Conservation (phyloP, 768 basidiomycete species). For the Kwoniella shandongensis region DNA sequence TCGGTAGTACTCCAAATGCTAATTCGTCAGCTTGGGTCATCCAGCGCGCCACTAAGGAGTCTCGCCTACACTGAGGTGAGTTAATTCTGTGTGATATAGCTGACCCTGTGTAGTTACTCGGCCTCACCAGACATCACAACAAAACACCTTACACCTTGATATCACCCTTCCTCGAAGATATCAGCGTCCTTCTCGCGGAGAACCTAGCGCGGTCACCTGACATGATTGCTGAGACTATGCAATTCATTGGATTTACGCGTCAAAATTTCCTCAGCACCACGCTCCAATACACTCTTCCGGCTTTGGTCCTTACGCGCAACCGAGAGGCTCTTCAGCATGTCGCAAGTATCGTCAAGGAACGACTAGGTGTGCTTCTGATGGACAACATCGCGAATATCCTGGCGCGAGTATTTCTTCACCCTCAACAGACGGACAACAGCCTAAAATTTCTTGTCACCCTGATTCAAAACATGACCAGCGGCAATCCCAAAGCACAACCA, state of each 20-base stretch:
- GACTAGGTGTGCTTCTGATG: constrained; percentile 38
- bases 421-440: constrained; percentile 16
- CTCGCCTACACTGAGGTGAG: constrained; percentile 46
- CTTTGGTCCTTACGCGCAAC: constrained; percentile 33
- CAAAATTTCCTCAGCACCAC: constrained; percentile 45
- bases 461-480: constrained; percentile 25
- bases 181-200: constrained; percentile 40
- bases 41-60: constrained; percentile 30
- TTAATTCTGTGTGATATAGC: constrained; percentile 3
- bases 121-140: constrained; percentile 27
- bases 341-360: constrained; percentile 26
- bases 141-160: constrained; percentile 46
- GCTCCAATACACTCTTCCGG: constrained; percentile 38
- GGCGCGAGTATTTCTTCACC: constrained; percentile 37
- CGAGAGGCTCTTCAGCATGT: constrained; percentile 24
- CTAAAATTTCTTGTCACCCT: constrained; percentile 37
- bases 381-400: constrained; percentile 37
- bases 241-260: constrained; percentile 38
- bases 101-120: constrained; percentile 31
- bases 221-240: constrained; percentile 39
- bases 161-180: constrained; percentile 36
- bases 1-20: constrained; percentile 33
- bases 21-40: constrained; percentile 34
- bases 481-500: constrained; percentile 11
- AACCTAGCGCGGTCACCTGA: constrained; percentile 23